Percentiles rank a stretch among this genome's conserved stretches.
Evolutionary conservation across 2,329 filamentous ascomycete genomes (phyloP).

Genomic region (Fusarium sp.): DNA sequence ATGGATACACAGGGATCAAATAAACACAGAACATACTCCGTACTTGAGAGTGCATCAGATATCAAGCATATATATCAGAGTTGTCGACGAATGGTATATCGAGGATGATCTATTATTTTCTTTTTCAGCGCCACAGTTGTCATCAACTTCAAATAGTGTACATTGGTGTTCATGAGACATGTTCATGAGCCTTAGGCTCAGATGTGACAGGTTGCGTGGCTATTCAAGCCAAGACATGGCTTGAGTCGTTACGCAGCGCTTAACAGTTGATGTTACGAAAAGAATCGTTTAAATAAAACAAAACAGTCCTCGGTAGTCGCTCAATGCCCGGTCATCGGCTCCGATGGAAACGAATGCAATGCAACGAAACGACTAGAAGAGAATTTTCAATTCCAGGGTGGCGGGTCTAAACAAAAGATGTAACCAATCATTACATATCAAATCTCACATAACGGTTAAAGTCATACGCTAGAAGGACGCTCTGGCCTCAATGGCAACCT

Average conservation of each 20-base stretch:
- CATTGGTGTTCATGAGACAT: too few species aligned
- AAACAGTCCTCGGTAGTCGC: conserved; percentile 7
- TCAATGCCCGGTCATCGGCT: conserved; percentile 40
- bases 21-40: not conserved
- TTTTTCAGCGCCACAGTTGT: not conserved
- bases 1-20: not conserved
- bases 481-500: conserved; percentile 12
- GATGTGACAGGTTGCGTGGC: conserved; percentile 3
- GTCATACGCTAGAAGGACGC: conserved; percentile 33
- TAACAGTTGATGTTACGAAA: conserved; percentile 38
- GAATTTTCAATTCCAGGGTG: conserved; percentile 41
- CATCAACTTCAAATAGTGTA: not conserved
- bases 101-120: not conserved
- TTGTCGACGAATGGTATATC: not conserved
- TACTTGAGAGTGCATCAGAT: not conserved
- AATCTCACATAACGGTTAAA: conserved; percentile 27
- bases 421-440: conserved; percentile 35
- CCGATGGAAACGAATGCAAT: conserved; percentile 27
- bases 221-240: conserved; percentile 1
- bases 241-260: conserved; percentile 24
- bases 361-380: conserved; percentile 9
- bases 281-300: conserved; percentile 6
- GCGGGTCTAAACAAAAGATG: conserved; percentile 15
- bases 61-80: too few species aligned
- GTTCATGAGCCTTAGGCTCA: not conserved